phyloP scores from a whole-genome alignment of 805 yeast genomes.

The Ogataea ramenticola region DNA sequence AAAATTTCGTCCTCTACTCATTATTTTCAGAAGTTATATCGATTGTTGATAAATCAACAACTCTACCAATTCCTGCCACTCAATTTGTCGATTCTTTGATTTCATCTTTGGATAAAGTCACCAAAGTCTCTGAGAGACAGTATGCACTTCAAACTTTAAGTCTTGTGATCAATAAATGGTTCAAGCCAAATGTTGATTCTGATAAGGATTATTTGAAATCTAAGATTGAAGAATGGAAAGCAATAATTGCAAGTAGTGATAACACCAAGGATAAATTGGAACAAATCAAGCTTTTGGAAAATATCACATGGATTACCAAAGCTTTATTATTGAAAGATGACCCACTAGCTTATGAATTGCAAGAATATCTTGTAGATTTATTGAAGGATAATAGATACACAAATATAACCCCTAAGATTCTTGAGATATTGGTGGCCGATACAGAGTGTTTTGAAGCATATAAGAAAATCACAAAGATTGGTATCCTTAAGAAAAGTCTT shows the following conservation, averaged over 20 bases:
- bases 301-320: slow-evolving; percentile 63
- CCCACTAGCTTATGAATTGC: slow-evolving; percentile 24
- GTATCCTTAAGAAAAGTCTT: slow-evolving; percentile 15
- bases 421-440: slow-evolving; percentile 64
- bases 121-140: slow-evolving; percentile 32
- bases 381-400: slow-evolving; percentile 26
- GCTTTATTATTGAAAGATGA: slow-evolving; percentile 59
- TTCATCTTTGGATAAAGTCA: slow-evolving; percentile 10
- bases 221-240: slow-evolving; percentile 5
- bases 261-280: slow-evolving; percentile 3
- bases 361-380: slow-evolving; percentile 27
- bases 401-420: slow-evolving; percentile 39
- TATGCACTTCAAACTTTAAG: slow-evolving; percentile 52
- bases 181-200: slow-evolving; percentile 6
- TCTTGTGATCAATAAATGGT: slow-evolving; percentile 53
- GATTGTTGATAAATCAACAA: slow-evolving; percentile 39
- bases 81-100: slow-evolving; percentile 12
- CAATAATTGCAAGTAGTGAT: not conserved
- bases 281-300: slow-evolving; percentile 37
- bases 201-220: slow-evolving; percentile 5
- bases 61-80: slow-evolving; percentile 15
- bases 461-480: slow-evolving; percentile 13
- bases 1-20: slow-evolving; percentile 29
- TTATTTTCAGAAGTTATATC: slow-evolving; percentile 41
- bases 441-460: slow-evolving; percentile 49